A percentile compares a stretch with the other conserved stretches of the same genome.
phyloP scores from a whole-genome alignment of 2,329 filamentous ascomycete species.

The Penicillium frequentans region DNA sequence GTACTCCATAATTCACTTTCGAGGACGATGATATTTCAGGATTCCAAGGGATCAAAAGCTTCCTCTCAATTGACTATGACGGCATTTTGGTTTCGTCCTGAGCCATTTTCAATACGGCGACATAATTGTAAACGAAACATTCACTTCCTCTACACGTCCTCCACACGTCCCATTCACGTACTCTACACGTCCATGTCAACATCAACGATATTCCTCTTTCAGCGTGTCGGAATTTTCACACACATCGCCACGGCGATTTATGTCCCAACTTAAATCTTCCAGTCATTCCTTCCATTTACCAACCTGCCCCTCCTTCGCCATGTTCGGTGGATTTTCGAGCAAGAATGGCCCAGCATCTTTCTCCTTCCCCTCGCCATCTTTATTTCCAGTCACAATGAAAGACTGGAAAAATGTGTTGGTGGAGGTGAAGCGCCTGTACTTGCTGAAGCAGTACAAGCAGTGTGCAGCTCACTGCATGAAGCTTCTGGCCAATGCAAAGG shows the following conservation, averaged over 20 bases:
- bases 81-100: too few relatives aligned
- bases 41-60: too few relatives aligned
- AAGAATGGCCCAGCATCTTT: slow-evolving; percentile 21
- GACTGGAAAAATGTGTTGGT: slow-evolving; percentile 37
- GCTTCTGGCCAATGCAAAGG: slow-evolving; percentile 27
- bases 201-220: background rate
- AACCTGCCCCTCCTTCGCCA: background rate
- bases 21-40: too few relatives aligned
- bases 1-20: too few relatives aligned
- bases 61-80: too few relatives aligned
- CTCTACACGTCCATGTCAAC: too few relatives aligned
- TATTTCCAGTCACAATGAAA: slow-evolving; percentile 17
- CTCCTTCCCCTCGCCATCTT: slow-evolving; percentile 14
- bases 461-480: slow-evolving; percentile 35
- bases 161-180: too few relatives aligned
- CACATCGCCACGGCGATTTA: background rate
- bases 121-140: too few relatives aligned
- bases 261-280: background rate
- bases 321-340: slow-evolving; percentile 18
- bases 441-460: slow-evolving; percentile 42
- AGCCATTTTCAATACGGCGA: too few relatives aligned
- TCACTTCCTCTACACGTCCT: too few relatives aligned
- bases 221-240: background rate
- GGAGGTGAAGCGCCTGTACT: slow-evolving; percentile 37
- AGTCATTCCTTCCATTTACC: background rate